These are phyloP conservation scores for Saturnispora galanensis DNA, from an alignment of 805 yeast genomes.

Conservation along the genomic window DNA sequence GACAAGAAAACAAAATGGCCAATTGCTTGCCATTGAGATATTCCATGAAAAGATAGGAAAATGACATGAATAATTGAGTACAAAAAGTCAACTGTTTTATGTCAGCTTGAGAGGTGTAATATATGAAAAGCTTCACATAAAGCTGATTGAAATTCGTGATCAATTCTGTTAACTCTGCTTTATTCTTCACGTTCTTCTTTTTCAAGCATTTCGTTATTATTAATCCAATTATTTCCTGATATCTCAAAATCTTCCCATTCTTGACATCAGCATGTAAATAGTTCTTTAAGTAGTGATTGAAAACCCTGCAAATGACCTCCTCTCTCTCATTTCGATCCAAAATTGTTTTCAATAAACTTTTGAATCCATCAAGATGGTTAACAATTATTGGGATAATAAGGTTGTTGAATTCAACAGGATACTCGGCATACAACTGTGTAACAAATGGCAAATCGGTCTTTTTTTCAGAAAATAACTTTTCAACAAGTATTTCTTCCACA, in stretches of 20 bases:
- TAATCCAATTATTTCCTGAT: constrained; percentile 1
- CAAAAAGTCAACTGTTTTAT: constrained; percentile 13
- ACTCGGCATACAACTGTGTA: constrained; percentile 6
- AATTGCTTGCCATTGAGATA: constrained; percentile 9
- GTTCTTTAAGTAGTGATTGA: constrained; percentile 3
- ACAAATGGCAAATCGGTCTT: constrained; percentile 4
- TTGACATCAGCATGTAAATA: not conserved
- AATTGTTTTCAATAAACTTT: constrained; percentile 8
- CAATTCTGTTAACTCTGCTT: constrained; percentile 1
- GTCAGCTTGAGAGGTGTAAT: not conserved
- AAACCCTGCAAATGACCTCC: constrained; percentile 1
- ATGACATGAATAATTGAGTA: constrained; percentile 19
- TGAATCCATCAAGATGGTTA: constrained; percentile 22
- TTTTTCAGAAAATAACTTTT: constrained; percentile 8
- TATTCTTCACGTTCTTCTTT: not conserved
- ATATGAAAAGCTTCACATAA: constrained; percentile 5
- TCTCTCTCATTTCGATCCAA: not conserved
- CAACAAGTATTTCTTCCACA: constrained; percentile 10
- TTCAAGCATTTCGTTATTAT: not conserved
- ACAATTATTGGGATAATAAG: constrained; percentile 23
- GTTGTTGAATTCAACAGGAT: constrained; percentile 10
- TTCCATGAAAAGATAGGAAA: constrained; percentile 10
- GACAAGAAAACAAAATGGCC: constrained; percentile 10
- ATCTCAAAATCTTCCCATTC: not conserved
- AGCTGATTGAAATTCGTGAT: constrained; percentile 5